A percentile compares a stretch with the other conserved stretches of the same genome.
Conservation (phyloP, 441 rosid genomes). For the Euphorbia schlechtendalii region DNA sequence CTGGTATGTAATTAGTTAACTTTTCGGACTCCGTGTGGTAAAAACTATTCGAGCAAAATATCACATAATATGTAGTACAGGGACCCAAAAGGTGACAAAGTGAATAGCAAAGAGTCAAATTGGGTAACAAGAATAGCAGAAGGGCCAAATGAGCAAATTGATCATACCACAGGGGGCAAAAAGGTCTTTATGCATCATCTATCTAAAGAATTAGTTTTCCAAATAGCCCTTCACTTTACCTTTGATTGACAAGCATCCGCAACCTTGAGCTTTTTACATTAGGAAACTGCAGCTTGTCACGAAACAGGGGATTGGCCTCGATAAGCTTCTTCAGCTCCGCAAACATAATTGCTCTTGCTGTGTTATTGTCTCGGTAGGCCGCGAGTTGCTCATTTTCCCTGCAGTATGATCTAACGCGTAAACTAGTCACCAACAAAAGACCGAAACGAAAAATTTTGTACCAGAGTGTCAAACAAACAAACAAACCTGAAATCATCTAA, state of each 20-base stretch:
- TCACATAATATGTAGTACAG: no score
- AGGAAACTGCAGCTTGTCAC: slow-evolving; percentile 46
- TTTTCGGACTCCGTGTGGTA: no score
- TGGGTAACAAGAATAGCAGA: no score
- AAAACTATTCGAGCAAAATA: no score
- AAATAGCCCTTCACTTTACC: slow-evolving; percentile 24
- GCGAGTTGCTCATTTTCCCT: slow-evolving; percentile 50
- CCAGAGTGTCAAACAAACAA: not conserved
- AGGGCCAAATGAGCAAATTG: no score
- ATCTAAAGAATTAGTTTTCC: not conserved
- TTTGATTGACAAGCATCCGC: slow-evolving; percentile 44
- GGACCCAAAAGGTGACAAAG: no score
- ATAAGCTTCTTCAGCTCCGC: slow-evolving; percentile 48
- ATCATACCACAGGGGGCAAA: no score
- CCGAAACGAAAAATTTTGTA: not conserved
- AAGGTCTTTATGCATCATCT: no score
- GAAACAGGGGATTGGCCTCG: slow-evolving; percentile 48
- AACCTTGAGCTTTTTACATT: slow-evolving; percentile 35
- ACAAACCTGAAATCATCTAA: slow-evolving; percentile 45
- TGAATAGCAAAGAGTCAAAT: no score
- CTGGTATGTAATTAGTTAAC: no score
- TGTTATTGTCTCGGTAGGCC: slow-evolving; percentile 38
- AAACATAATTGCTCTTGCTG: slow-evolving; percentile 40
- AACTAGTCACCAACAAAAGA: slow-evolving; percentile 3
- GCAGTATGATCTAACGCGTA: slow-evolving; percentile 8